Percentiles rank a stretch among this genome's conserved stretches.
phyloP scores from a whole-genome alignment of 2,329 filamentous ascomycete genomes.

The Scedosporium boydii region DNA sequence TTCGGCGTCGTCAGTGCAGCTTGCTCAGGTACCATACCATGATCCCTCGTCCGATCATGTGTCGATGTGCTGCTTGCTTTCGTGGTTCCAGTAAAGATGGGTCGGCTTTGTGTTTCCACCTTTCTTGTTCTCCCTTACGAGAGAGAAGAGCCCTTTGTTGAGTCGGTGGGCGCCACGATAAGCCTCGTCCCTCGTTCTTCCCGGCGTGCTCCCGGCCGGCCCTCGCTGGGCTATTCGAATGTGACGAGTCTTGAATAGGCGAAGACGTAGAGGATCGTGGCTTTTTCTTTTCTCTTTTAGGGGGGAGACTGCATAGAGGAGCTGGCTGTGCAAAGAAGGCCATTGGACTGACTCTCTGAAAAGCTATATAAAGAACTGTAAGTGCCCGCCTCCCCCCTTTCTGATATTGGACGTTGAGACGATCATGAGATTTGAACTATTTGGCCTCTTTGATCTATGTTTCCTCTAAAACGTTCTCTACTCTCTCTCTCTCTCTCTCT shows the following conservation, averaged over 20 bases:
- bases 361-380: background rate
- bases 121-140: background rate
- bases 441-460: background rate
- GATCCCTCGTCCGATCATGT: constrained; percentile 7
- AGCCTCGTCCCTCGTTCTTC: background rate
- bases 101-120: background rate
- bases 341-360: background rate
- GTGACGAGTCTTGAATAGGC: background rate
- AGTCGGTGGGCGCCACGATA: background rate
- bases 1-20: background rate
- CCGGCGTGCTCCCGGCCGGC: background rate
- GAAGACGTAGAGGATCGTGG: no score
- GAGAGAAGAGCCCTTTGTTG: background rate
- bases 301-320: no score
- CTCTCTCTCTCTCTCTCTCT: background rate
- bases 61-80: background rate
- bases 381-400: background rate
- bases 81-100: constrained; percentile 1
- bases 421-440: background rate
- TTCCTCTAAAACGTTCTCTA: background rate
- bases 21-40: background rate
- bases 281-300: no score
- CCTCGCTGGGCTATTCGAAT: background rate
- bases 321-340: no score
- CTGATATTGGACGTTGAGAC: background rate